Base-by-base conservation (phyloP, 305 asterid species). In the Fraxinus platypoda region DNA sequence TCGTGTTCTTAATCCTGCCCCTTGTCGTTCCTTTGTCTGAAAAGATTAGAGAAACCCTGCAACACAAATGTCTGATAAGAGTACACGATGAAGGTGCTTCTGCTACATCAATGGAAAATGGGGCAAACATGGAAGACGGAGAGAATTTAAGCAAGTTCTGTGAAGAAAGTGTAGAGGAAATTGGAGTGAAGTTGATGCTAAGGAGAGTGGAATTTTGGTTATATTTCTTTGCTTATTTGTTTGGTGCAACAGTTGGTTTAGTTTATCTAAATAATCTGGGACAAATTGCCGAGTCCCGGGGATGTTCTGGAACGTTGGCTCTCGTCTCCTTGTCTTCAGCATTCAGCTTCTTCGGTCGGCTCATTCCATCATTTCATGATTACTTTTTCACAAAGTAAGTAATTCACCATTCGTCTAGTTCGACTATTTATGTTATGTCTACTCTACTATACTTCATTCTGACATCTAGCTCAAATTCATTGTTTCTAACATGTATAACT, bases 341-440 rank as follows among this genome's bases (percentile, higher is more conserved):
- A 0, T 90, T 91, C 73, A 80, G 91, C 33, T 94, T 93, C 87
- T 94, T 93, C 43, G 98, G 98, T 38, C 94, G 98, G 1, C 94
- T 94, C 38, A 82, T 92, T 17, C 98, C 98, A 0, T 93, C 97
- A 3, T 83, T 93, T 49, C 80, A 88, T 26, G 95, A 93, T 77
- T 90, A 87, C 68, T 83, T 88, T n/a, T 87, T 83, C 34, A 84
- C 91, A 34, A 91, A 74, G 98, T 94, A 82, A 79, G 52, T 46
- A 25, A 25, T 8, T 26, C 9, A 3, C 2, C 2, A 68, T 11
- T 28, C 21, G 4, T 2, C 11, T 21, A 25, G 37, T 68, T 25
- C 17, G 6, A 25, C n/a, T 21, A 8, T 59, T 21, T 7, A 59
- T 19, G 26, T 59, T 21, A 21, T 59, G 23, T 4, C 62, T 52